Conservation (phyloP, 805 yeast species). For the Kregervanrija fluxuum region DNA sequence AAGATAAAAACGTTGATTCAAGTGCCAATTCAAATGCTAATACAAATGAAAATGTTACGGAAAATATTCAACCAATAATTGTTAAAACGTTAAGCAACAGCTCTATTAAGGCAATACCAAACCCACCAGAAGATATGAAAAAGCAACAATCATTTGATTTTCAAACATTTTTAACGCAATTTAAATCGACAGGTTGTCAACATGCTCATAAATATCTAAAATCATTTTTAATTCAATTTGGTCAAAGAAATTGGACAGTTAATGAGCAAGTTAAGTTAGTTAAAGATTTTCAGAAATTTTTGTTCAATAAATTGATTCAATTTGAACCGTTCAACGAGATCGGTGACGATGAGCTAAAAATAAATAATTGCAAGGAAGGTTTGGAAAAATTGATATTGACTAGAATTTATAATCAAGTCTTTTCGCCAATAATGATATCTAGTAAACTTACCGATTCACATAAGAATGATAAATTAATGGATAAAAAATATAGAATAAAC, state of each 20-base stretch:
- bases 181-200: constrained; percentile 72
- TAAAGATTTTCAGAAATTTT: constrained; percentile 67
- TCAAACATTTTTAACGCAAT: constrained; percentile 65
- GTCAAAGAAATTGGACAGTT: constrained; percentile 60
- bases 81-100: constrained; percentile 1
- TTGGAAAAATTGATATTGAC: constrained; percentile 91
- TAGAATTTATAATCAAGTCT: constrained; percentile 67
- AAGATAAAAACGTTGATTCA: constrained; percentile 6
- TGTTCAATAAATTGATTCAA: constrained; percentile 50
- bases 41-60: too few relatives aligned
- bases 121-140: constrained; percentile 23
- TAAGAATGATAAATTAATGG: constrained; percentile 55
- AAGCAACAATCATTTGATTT: constrained; percentile 60
- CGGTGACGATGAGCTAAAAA: constrained; percentile 40
- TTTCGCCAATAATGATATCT: constrained; percentile 56
- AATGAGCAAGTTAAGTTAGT: constrained; percentile 74
- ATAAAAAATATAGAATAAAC: constrained; percentile 47
- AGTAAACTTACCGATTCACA: constrained; percentile 46
- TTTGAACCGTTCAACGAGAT: constrained; percentile 71
- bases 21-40: constrained; percentile 9
- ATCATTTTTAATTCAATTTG: constrained; percentile 75
- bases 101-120: constrained; percentile 18
- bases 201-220: constrained; percentile 82
- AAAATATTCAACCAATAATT: neutral
- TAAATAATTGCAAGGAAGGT: constrained; percentile 80